These are phyloP conservation scores for Aspergillus alliaceus DNA, from an alignment of 2,329 filamentous ascomycete species.

Conservation along the genomic window DNA sequence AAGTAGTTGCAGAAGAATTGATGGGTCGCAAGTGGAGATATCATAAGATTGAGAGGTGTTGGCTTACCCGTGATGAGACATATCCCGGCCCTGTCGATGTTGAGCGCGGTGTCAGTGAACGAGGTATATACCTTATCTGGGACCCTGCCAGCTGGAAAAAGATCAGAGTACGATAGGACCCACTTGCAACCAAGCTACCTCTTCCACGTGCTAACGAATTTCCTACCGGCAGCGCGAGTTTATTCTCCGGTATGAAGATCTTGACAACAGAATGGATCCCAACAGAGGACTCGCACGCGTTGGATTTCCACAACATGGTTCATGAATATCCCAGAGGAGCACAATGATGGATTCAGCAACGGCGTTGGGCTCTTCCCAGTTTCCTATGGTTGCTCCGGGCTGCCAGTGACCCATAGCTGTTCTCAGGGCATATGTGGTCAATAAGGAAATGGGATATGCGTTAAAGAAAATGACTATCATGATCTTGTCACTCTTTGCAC, in stretches of 20 bases:
- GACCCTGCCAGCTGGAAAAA: conserved; percentile 52
- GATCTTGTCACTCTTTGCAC: conserved; percentile 15
- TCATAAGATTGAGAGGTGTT: conserved; percentile 53
- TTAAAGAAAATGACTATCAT: conserved; percentile 27
- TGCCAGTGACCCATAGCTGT: conserved; percentile 24
- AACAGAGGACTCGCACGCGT: conserved; percentile 36
- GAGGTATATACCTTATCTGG: conserved; percentile 54
- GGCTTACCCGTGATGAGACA: conserved; percentile 51
- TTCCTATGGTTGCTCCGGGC: conserved; percentile 26
- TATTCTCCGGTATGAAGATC: conserved; percentile 50
- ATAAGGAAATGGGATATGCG: conserved; percentile 26
- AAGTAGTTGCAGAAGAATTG: conserved; percentile 64
- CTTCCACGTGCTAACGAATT: conserved; percentile 15
- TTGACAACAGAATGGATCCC: conserved; percentile 49
- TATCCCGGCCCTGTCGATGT: conserved; percentile 50
- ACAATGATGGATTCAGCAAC: conserved; percentile 27
- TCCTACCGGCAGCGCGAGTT: conserved; percentile 43
- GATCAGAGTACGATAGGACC: conserved; percentile 40
- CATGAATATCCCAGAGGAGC: conserved; percentile 27
- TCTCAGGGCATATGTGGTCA: conserved; percentile 25
- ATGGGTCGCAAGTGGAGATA: conserved; percentile 55
- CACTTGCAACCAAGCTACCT: not conserved
- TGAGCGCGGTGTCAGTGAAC: conserved; percentile 49
- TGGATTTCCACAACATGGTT: conserved; percentile 37
- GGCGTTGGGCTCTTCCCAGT: conserved; percentile 33